These are phyloP conservation scores for Orobanche coerulescens DNA, from an alignment of 257 asterid species.

Conservation along the genomic window DNA sequence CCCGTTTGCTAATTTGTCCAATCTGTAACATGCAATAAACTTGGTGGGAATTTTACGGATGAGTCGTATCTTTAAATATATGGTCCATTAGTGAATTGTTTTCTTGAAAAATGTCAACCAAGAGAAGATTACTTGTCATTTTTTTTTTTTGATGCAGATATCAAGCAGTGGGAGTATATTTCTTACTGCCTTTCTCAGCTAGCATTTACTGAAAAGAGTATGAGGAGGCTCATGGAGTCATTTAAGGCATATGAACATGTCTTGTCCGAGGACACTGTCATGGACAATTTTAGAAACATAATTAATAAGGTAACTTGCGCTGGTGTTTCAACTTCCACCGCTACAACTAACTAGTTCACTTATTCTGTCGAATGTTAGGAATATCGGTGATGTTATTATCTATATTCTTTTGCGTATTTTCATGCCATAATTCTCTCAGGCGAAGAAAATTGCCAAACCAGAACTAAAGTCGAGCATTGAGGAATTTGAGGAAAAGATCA, in stretches of 20 bases:
- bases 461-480: slow-evolving; percentile 75
- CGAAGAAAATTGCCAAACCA: slow-evolving; percentile 82
- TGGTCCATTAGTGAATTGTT: background rate
- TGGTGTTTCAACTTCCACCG: background rate
- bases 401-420: background rate
- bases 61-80: background rate
- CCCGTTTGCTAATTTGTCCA: background rate
- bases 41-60: background rate
- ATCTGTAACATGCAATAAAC: background rate
- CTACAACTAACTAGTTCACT: too few species aligned
- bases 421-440: slow-evolving; percentile 39
- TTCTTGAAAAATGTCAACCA: background rate
- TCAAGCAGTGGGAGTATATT: slow-evolving; percentile 74
- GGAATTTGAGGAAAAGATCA: slow-evolving; percentile 82
- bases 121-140: background rate
- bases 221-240: slow-evolving; percentile 75
- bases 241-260: slow-evolving; percentile 73
- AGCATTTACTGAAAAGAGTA: slow-evolving; percentile 84
- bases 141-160: slow-evolving; percentile 44
- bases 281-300: slow-evolving; percentile 78
- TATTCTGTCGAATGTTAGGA: background rate
- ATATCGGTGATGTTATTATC: background rate
- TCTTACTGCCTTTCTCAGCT: slow-evolving; percentile 96
- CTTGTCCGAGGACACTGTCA: slow-evolving; percentile 68
- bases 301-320: slow-evolving; percentile 58